phyloP scores from a whole-genome alignment of 306 rosid species.

The Quillaja saponaria region DNA sequence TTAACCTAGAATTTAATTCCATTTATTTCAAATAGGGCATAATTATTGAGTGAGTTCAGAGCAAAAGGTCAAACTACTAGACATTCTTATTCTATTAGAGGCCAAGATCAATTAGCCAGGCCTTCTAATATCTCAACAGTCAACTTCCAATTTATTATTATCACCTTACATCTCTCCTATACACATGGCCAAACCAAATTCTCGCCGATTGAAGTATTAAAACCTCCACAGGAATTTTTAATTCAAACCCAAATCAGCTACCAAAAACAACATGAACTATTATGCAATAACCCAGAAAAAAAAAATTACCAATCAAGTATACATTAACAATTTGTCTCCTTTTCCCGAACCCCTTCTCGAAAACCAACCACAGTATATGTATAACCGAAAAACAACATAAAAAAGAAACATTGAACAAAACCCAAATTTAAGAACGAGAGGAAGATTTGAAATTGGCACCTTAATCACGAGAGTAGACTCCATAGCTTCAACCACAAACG shows the following conservation, averaged over 20 bases:
- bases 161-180: too few species aligned
- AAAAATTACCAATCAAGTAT: neutral
- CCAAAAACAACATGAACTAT: neutral
- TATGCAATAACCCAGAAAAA: neutral
- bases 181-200: too few species aligned
- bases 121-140: too few species aligned
- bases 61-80: too few species aligned
- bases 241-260: neutral
- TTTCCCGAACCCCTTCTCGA: neutral
- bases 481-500: slow-evolving; percentile 43
- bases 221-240: too few species aligned
- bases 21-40: too few species aligned
- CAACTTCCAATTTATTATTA: too few species aligned
- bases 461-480: slow-evolving; percentile 66
- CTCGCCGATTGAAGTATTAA: too few species aligned
- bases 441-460: slow-evolving; percentile 46
- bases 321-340: neutral
- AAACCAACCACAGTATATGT: slow-evolving; percentile 8
- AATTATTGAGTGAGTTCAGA: too few species aligned
- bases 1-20: too few species aligned
- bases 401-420: neutral
- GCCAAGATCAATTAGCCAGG: too few species aligned
- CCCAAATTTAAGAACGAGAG: neutral
- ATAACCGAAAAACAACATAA: neutral
- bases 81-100: too few species aligned